Evolutionary conservation across 352 stramenopile genomes (phyloP).

Genomic region (Discostella stelligera): DNA sequence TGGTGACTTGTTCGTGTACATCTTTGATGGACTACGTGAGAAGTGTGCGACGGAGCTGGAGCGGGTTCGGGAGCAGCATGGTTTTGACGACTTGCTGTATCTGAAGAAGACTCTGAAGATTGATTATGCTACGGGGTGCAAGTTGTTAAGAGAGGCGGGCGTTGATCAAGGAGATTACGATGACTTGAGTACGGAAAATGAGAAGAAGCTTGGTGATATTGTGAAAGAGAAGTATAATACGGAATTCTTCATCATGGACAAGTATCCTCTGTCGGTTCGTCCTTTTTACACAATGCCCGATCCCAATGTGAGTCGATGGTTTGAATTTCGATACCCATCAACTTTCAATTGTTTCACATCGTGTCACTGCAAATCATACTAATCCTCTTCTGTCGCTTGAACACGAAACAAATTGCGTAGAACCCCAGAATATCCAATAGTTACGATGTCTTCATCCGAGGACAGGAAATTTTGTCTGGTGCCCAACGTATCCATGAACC

Average conservation of each 20-base stretch:
- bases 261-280: conserved; percentile 97
- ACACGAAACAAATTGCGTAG: conserved; percentile 60
- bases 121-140: conserved; percentile 78
- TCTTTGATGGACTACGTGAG: conserved; percentile 97
- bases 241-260: conserved; percentile 99
- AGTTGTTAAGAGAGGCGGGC: conserved; percentile 74
- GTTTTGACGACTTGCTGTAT: conserved; percentile 92
- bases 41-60: conserved; percentile 92
- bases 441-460: conserved; percentile 99
- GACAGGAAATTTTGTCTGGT: conserved; percentile 99
- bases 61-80: conserved; percentile 94
- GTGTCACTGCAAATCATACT: not conserved
- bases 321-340: not conserved
- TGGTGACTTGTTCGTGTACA: conserved; percentile 98
- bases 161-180: conserved; percentile 81
- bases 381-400: not conserved
- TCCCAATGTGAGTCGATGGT: conserved; percentile 80
- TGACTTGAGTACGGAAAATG: conserved; percentile 94
- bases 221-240: conserved; percentile 98
- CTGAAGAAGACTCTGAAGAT: conserved; percentile 79
- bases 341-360: not conserved
- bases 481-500: conserved; percentile 98
- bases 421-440: conserved; percentile 91
- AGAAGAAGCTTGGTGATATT: conserved; percentile 89
- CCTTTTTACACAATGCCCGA: conserved; percentile 99